Base-by-base conservation (phyloP, 1,284 basidiomycete genomes). In the Pyrrhoderma noxium region DNA sequence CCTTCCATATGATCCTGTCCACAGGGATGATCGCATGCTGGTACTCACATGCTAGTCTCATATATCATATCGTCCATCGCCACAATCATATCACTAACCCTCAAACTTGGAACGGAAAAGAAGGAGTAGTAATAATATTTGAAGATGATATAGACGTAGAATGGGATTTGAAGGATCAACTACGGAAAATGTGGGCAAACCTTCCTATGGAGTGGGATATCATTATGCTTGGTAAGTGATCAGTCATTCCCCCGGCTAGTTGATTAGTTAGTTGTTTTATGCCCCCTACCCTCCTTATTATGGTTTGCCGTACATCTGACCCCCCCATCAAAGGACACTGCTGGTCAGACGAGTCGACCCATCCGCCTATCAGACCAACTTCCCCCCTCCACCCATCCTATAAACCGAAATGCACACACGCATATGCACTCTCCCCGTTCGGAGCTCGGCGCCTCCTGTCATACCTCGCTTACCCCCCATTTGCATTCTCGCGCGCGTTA, bases 61-160 rank as follows among this genome's bases (percentile, higher is more conserved):
- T 89, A 46, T 56, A 61, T 34, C 45, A 58, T 27, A 60, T 69
- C 34, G 52, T 64, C 4, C 58, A 59, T 21, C 40, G 56, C 23
- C 50, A 58, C 9, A 48, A 48, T 18, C 49, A 57, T 22, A 47
- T 60, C 27, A 58, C 35, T 11, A 16, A 61, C 19, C 55, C 59
- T 11, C 64, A 65, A 18, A n/a, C 35, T 16, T 56, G 54, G 54
- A 46, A 56, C 27, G 54, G 54, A 61, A 59, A 38, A 50, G 64
- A 66, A 62, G 55, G 63, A 1, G 67, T 74, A 9, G 69, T 69
- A 0, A 61, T 90, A 13, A 72, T 91, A 16, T 67, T 90, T 16
- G 87, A 91, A 66, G 89, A 91, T 62, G 88, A 90, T 56, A 68
- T 91, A 13, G 84, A 91, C 61, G 78, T 88, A 73, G 85, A 91